Evolutionary conservation across 176 grass and related monocot genomes (phyloP).

Genomic region (Pontederia paniculata): DNA sequence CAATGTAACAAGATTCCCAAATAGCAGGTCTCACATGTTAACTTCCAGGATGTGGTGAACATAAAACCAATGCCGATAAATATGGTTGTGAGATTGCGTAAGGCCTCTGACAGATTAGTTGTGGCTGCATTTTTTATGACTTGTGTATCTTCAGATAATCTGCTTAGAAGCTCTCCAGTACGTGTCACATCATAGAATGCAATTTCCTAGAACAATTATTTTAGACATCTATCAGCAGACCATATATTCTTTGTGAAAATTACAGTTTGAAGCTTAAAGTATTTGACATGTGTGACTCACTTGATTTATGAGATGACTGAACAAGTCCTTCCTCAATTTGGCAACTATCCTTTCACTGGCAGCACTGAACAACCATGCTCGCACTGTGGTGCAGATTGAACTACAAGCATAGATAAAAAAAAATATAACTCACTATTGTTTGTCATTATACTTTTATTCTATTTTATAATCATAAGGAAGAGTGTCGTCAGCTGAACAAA

Average conservation of each 20-base stretch:
- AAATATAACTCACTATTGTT: neutral
- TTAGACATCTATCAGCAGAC: neutral
- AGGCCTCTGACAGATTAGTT: constrained; percentile 90
- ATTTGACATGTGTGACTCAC: constrained; percentile 20
- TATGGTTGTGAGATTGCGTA: constrained; percentile 76
- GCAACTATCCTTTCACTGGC: constrained; percentile 93
- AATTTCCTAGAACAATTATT: constrained; percentile 48
- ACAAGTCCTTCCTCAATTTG: constrained; percentile 90
- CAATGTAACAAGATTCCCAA: no score
- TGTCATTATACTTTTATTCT: no score
- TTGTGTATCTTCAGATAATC: constrained; percentile 97
- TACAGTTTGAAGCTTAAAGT: neutral
- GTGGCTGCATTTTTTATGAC: constrained; percentile 99
- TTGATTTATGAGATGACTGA: constrained; percentile 87
- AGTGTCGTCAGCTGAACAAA: no score
- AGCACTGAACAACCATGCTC: constrained; percentile 91
- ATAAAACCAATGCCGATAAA: constrained; percentile 88
- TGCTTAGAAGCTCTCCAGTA: constrained; percentile 95
- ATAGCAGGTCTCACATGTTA: constrained; percentile 23
- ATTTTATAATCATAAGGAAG: no score
- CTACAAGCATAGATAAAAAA: constrained; percentile 32
- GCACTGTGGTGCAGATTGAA: constrained; percentile 73
- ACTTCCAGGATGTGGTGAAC: constrained; percentile 95
- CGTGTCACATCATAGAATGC: constrained; percentile 96
- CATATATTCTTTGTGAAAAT: neutral